A percentile compares a stretch with the other conserved stretches of the same genome.
Evolutionary conservation across 768 basidiomycete species (phyloP).

Genomic region (Suillus brevipes): DNA sequence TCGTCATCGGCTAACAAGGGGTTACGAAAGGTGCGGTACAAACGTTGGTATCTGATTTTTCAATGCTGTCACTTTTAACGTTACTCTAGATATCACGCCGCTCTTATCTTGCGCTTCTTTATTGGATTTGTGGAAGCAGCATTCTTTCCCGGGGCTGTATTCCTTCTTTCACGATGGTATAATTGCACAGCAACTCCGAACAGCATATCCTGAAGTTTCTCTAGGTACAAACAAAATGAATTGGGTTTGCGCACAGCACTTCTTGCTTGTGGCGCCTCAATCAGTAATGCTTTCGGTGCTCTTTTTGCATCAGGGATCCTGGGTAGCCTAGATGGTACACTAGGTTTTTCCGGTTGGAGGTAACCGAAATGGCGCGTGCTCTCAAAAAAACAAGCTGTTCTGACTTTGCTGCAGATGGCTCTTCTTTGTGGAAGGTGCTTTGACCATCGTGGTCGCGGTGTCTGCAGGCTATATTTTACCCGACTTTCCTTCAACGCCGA

Average conservation of each 20-base stretch:
- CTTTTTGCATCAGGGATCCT: constrained; percentile 76
- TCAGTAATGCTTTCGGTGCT: constrained; percentile 80
- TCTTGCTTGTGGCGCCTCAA: constrained; percentile 67
- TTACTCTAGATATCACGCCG: constrained; percentile 51
- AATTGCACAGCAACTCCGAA: background rate
- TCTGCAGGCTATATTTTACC: constrained; percentile 64
- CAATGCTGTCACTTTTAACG: background rate
- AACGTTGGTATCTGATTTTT: constrained; percentile 8
- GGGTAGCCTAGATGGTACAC: constrained; percentile 61
- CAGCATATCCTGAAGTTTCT: background rate
- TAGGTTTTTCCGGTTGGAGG: constrained; percentile 68
- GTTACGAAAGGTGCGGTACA: constrained; percentile 35
- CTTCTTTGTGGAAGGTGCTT: constrained; percentile 62
- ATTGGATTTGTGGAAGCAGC: constrained; percentile 72
- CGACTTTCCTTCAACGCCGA: constrained; percentile 65
- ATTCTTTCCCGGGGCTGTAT: constrained; percentile 67
- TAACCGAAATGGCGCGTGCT: background rate
- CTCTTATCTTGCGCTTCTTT: constrained; percentile 68
- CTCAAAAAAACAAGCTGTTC: background rate
- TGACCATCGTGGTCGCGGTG: constrained; percentile 54
- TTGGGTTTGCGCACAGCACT: constrained; percentile 66
- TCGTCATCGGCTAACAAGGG: constrained; percentile 1
- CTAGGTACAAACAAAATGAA: constrained; percentile 59
- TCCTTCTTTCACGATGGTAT: constrained; percentile 66
- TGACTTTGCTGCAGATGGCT: constrained; percentile 51